Conservation (phyloP, 148 eudicot species). For the Silene conica region DNA sequence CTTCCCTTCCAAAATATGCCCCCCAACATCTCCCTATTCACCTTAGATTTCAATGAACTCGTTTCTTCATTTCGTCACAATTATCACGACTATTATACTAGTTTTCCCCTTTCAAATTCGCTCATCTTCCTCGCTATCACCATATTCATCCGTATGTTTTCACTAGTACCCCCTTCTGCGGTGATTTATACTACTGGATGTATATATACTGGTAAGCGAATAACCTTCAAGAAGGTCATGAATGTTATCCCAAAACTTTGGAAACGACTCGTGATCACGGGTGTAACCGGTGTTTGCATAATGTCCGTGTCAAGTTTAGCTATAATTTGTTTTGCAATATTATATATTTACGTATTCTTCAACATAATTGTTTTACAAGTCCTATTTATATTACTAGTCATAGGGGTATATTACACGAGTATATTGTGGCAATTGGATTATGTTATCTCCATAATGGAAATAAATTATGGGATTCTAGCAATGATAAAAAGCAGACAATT, state of each 20-base stretch:
- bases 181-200: conserved; percentile 5
- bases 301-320: conserved; percentile 5
- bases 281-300: conserved; percentile 19
- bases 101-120: too few species aligned
- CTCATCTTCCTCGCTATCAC: too few species aligned
- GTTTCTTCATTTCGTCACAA: too few species aligned
- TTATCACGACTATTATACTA: too few species aligned
- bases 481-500: conserved; percentile 43
- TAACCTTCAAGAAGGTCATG: conserved; percentile 27
- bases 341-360: too few species aligned
- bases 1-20: too few species aligned
- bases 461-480: conserved; percentile 32
- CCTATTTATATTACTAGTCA: background rate
- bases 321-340: background rate
- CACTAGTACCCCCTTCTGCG: background rate
- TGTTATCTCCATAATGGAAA: conserved; percentile 42
- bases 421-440: conserved; percentile 43
- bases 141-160: background rate
- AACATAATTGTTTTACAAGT: background rate
- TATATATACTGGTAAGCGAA: conserved; percentile 20
- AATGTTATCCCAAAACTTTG: conserved; percentile 33
- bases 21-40: too few species aligned
- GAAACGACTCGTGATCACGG: conserved; percentile 38
- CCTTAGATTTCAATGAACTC: too few species aligned
- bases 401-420: conserved; percentile 22